phyloP scores from a whole-genome alignment of 2,329 filamentous ascomycete species.

The Aschersonia sp. region DNA sequence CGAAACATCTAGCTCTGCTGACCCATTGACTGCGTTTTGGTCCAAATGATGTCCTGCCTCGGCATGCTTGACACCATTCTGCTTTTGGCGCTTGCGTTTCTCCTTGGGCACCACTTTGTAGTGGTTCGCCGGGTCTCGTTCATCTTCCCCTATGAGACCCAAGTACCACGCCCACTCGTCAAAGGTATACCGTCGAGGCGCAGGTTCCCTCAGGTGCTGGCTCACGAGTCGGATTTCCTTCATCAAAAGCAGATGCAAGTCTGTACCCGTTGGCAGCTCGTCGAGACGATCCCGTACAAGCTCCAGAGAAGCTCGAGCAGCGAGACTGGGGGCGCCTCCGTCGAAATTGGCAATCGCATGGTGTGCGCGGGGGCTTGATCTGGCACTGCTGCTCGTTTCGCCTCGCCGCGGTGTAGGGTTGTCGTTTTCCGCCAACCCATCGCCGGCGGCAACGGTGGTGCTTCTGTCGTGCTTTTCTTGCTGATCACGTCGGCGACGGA shows the following conservation, averaged over 20 bases:
- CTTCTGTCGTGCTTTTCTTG: background rate
- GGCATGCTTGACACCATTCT: background rate
- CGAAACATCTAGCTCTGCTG: background rate
- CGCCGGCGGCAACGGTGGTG: background rate
- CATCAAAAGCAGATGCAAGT: slow-evolving; percentile 53
- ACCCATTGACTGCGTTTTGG: background rate
- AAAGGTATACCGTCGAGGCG: slow-evolving; percentile 56
- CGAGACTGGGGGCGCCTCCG: background rate
- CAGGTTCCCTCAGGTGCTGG: slow-evolving; percentile 40
- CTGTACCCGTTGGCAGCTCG: slow-evolving; percentile 25
- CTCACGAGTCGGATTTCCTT: slow-evolving; percentile 56
- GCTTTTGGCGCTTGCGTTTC: slow-evolving; percentile 6
- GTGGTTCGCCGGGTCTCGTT: slow-evolving; percentile 35
- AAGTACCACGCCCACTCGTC: slow-evolving; percentile 82
- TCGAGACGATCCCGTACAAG: slow-evolving; percentile 20
- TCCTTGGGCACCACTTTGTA: slow-evolving; percentile 19
- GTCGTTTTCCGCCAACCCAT: background rate
- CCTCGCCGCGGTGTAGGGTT: background rate
- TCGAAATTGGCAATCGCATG: background rate
- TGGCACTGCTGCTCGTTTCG: slow-evolving; percentile 1
- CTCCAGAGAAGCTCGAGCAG: slow-evolving; percentile 17
- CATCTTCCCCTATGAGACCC: slow-evolving; percentile 57
- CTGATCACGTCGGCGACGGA: slow-evolving; percentile 2
- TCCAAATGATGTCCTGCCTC: background rate
- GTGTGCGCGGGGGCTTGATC: background rate